Base-by-base conservation (phyloP, 805 yeast genomes). In the Schizosaccharomyces osmophilus region DNA sequence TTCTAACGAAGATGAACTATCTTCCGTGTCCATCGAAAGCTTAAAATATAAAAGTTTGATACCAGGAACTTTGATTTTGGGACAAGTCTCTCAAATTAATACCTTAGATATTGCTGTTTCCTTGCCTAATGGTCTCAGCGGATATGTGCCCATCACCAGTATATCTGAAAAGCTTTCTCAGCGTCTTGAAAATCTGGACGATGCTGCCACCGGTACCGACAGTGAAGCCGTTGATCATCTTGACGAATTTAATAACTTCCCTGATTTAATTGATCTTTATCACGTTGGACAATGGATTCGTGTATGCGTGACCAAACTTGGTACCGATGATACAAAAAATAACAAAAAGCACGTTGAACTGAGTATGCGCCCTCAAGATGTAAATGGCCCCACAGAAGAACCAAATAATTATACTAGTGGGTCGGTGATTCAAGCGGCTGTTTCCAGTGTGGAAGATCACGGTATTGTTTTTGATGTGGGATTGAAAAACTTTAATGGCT, bases 371-470 rank as follows among this genome's bases (percentile, higher is more conserved):
- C 95, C 97, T 6, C 76, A 79, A 59, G 73, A 73, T 55, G 87
- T 85, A 13, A 93, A 93, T 68, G 74, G 76, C 24, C 63, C 73
- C 15, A 72, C 88, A 62, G 77, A 74, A 8, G 78, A 75, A 4
- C 88, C 83, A 57, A 97, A 88, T 69, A 62, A 69, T 22, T 71
- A 85, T 59, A 72, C 74, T 5, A 67, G 75, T 32, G 87, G 87
- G 55, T 75, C 79, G 63, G 69, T 84, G 3, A 69, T 93, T 1
- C 98, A 93, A 72, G 89, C 82, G 29, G 76, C 86, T 1, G 81
- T 93, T 26, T 78, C 76, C 64, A 83, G 94, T 59, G 72, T 86
- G 29, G 97, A 93, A 76, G 99, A 93, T 70, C 96, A 87, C 70
- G 98, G 98, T 72, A 78, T 82, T 29, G 79, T 86, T 62, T 72